Evolutionary conservation across 2,329 filamentous ascomycete genomes (phyloP).

Genomic region (Phialophora verrucosa): DNA sequence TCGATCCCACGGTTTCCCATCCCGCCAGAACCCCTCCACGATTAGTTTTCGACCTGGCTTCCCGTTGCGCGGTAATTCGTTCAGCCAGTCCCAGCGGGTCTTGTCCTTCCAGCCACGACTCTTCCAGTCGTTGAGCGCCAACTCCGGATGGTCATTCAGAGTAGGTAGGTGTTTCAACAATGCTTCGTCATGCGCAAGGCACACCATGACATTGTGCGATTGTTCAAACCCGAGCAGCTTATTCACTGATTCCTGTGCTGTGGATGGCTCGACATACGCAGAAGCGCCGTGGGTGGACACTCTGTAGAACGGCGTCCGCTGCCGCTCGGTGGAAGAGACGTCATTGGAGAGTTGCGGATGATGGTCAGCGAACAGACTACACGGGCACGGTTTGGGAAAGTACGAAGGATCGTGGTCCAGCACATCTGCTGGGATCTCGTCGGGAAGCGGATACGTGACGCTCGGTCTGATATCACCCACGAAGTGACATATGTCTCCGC

Average conservation of each 20-base stretch:
- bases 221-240: constrained; percentile 41
- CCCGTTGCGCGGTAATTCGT: constrained; percentile 24
- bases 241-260: constrained; percentile 39
- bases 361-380: constrained; percentile 38
- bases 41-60: constrained; percentile 21
- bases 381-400: constrained; percentile 37
- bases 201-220: constrained; percentile 39
- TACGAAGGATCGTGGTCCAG: constrained; percentile 22
- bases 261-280: constrained; percentile 36
- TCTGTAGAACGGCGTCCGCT: constrained; percentile 40
- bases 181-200: constrained; percentile 41
- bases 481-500: constrained; percentile 57
- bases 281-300: constrained; percentile 24
- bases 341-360: constrained; percentile 33
- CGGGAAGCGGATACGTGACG: constrained; percentile 40
- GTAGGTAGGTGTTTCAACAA: constrained; percentile 40
- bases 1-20: constrained; percentile 27
- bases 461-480: constrained; percentile 43
- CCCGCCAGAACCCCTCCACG: constrained; percentile 30
- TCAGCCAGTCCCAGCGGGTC: constrained; percentile 30
- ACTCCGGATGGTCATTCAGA: constrained; percentile 35
- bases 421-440: constrained; percentile 15
- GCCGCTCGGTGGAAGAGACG: constrained; percentile 10
- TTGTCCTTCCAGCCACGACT: constrained; percentile 38
- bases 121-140: constrained; percentile 39